Evolutionary conservation across 78 protist species (phyloP).

Genomic region (Dictyostelium intermedium): DNA sequence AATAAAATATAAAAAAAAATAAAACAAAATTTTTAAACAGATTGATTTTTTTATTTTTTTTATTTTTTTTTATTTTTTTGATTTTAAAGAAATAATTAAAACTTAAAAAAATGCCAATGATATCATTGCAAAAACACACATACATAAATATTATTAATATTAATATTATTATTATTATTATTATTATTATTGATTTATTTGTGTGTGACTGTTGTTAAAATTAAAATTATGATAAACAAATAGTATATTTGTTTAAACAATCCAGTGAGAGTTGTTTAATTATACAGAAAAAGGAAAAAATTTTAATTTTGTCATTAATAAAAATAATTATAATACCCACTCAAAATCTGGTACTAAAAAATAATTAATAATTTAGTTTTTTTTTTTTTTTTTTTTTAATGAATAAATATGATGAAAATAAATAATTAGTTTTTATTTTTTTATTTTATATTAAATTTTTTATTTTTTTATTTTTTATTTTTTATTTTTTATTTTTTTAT

Average conservation of each 20-base stretch:
- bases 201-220: too few species aligned
- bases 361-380: background rate
- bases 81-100: background rate
- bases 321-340: background rate
- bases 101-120: background rate
- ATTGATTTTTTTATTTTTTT: background rate
- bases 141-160: too few species aligned
- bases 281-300: background rate
- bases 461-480: too few species aligned
- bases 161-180: too few species aligned
- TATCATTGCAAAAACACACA: background rate
- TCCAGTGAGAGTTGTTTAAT: background rate
- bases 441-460: too few species aligned
- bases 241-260: background rate
- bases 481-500: too few species aligned
- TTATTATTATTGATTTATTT: too few species aligned
- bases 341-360: background rate
- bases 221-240: background rate
- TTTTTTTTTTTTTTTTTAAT: background rate
- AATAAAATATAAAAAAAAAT: too few species aligned
- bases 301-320: background rate
- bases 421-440: background rate
- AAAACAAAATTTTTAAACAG: background rate
- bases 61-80: too few species aligned
- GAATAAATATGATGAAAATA: background rate